Base-by-base conservation (phyloP, 1,284 basidiomycete genomes). In the Vanrija humicola region DNA sequence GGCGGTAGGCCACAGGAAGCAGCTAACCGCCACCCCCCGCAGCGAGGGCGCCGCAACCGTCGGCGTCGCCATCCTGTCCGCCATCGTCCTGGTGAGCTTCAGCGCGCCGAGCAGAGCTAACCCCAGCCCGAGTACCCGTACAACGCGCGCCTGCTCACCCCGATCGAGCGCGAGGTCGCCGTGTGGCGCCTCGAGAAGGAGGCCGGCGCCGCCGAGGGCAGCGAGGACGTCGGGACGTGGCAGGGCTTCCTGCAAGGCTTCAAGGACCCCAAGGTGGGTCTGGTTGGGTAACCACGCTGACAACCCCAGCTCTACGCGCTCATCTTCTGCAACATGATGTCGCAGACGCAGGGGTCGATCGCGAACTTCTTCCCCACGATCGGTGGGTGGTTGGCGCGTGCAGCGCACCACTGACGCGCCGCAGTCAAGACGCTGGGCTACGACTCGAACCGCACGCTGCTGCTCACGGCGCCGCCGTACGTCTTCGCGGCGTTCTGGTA, bases 381-480 rank as follows among this genome's bases (percentile, higher is more conserved):
- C 10, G 18, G 38, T 39, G 18, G 3, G 38, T 39, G 16, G 9
- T 15, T 39, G 38, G 14, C 14, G 14, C 6, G 6, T 39, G 21
- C 38, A 38, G 3, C 10, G 38, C 38, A 6, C 6, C 6, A 6
- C 38, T 39, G 16, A 39, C 28, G 6, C 28, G 28, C 28, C 38
- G 6, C 38, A 39, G 59, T 67, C 38, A 50, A 59, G 26, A 46
- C 63, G 3, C 60, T 72, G 28, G 70, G 72, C 14, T 72, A 67
- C 61, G 51, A 46, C 42, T 43, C 58, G 25, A 66, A 59, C 43
- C 43, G 38, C 15, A 56, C 58, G 15, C 44, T 60, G 16, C 39
- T 60, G 7, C 45, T 61, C 58, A 58, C 64, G 54, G 14, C 52
- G 43, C 38, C 49, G 55, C 57, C 58, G 52, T 43, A 34, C 43